phyloP scores from a whole-genome alignment of 306 rosid species.

The Casuarina glauca region DNA sequence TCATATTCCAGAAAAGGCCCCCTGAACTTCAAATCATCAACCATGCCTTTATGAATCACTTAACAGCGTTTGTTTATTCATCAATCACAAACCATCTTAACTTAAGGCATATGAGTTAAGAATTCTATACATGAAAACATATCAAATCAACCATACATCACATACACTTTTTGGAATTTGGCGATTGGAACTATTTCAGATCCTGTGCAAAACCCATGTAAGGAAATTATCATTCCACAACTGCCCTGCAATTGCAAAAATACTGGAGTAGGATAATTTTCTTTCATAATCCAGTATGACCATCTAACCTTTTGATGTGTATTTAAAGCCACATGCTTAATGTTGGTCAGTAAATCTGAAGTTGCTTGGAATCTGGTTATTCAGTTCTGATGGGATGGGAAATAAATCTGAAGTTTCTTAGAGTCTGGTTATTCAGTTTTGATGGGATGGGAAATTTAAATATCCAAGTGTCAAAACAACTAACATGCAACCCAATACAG shows the following conservation, averaged over 20 bases:
- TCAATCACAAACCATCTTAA: too few species aligned
- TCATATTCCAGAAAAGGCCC: too few species aligned
- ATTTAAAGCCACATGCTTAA: not conserved
- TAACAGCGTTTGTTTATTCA: too few species aligned
- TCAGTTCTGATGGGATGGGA: not conserved
- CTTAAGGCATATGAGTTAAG: too few species aligned
- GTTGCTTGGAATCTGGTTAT: not conserved
- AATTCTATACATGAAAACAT: too few species aligned
- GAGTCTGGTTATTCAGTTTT: not conserved
- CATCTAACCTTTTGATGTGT: not conserved
- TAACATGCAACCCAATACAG: not conserved
- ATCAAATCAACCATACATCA: not conserved
- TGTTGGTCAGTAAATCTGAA: not conserved
- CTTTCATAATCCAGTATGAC: not conserved
- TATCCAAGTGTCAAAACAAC: not conserved
- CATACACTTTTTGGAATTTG: not conserved
- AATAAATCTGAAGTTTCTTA: not conserved
- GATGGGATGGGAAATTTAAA: not conserved
- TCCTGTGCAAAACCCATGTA: not conserved
- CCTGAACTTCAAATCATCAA: too few species aligned
- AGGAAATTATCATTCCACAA: not conserved
- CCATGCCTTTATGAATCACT: too few species aligned
- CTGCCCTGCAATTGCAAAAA: not conserved
- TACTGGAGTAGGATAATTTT: not conserved
- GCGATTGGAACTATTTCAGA: not conserved